Evolutionary conservation across 306 rosid genomes (phyloP), one percentile per base, ranked within the genome.

Genomic region (Prunus mongolica): DNA sequence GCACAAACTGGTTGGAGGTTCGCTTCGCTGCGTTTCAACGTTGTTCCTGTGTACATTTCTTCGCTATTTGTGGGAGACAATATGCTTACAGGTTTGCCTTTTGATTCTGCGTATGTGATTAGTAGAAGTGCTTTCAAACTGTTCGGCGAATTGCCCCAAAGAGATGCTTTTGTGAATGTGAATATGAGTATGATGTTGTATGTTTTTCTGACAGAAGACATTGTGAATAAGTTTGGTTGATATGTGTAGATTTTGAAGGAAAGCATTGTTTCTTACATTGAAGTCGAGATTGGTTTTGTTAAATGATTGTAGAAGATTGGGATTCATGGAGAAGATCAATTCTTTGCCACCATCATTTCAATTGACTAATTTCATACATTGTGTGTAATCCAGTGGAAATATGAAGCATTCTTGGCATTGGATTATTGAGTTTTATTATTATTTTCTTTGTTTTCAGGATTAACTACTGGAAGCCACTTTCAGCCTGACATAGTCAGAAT

Each of bases 381-480:
- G 19, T 25, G 38, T 70, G 47, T 51, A 30, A 5, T n/a, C 4
- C 4, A 27, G 24, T 69, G 30, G 61, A 8, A 41, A 27, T 3
- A 49, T 18, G 64, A 25, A 34, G 12, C 20, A 22, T 27, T 55
- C 52, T 54, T 54, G 51, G 24, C 12, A 70, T 19, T 52, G 75
- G 8, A 34, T 55, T 38, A 5, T 70, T 55, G 32, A 46, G n/a
- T 54, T 71, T 34, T 16, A n/a, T 13, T 19, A 20, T 8, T 38
- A 16, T 55, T 55, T 61, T 44, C 19, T 24, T 51, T 80, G 65
- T 75, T 79, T 49, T 16, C 83, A 84, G 93, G 84, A 67, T 81
- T 91, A 72, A 76, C 58, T 60, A 65, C 68, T 24, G 85, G 82
- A 84, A 82, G 73, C 72, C 74, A 73, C 82, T 74, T 87, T 71